Evolutionary conservation across 257 asterid species (phyloP).

Genomic region (Paraleonurus japonicus): DNA sequence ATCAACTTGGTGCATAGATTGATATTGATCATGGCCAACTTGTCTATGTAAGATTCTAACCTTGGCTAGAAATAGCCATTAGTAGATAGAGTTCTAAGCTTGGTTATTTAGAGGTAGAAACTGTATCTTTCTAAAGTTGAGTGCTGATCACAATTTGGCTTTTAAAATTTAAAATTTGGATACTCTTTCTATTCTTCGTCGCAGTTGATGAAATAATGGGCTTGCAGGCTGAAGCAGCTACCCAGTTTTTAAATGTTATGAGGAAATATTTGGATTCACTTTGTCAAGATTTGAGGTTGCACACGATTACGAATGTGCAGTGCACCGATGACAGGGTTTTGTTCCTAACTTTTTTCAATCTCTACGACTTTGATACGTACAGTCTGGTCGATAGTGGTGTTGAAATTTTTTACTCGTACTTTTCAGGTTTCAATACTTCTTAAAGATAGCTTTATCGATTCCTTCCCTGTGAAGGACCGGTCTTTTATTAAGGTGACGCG

Average conservation of each 20-base stretch:
- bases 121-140: background rate
- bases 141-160: background rate
- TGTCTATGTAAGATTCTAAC: background rate
- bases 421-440: slow-evolving; percentile 83
- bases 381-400: background rate
- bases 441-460: slow-evolving; percentile 78
- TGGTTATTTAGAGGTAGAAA: background rate
- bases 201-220: background rate
- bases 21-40: background rate
- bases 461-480: slow-evolving; percentile 65
- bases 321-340: slow-evolving; percentile 72
- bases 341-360: slow-evolving; percentile 13
- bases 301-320: slow-evolving; percentile 81
- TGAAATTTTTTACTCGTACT: slow-evolving; percentile 25
- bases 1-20: no score
- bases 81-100: background rate
- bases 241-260: slow-evolving; percentile 54
- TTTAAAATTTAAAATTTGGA: background rate
- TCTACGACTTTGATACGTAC: background rate
- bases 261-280: slow-evolving; percentile 71
- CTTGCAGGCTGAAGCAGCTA: slow-evolving; percentile 78
- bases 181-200: background rate
- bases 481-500: slow-evolving; percentile 68
- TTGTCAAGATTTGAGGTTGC: slow-evolving; percentile 75
- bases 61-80: background rate